These are phyloP conservation scores for Rubroboletus pulcherrimus DNA, from an alignment of 768 basidiomycete genomes.

Conservation along the genomic window DNA sequence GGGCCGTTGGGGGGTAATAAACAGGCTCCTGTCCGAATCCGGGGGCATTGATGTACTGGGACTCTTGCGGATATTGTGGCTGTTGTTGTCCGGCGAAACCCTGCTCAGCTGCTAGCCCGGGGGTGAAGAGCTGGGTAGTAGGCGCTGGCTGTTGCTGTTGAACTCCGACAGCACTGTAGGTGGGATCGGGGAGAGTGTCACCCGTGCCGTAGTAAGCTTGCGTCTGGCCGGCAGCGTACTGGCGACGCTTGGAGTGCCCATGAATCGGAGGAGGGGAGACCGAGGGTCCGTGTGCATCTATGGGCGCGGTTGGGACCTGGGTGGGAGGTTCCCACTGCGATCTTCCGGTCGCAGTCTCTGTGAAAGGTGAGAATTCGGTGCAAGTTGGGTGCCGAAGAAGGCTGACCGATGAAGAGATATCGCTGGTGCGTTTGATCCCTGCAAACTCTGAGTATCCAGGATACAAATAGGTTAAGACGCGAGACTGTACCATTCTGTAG, in stretches of 20 bases:
- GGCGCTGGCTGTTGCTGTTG: constrained; percentile 34
- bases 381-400: constrained; percentile 7
- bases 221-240: constrained; percentile 93
- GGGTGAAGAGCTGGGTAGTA: constrained; percentile 69
- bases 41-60: constrained; percentile 45
- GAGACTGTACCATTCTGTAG: constrained; percentile 76
- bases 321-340: constrained; percentile 88
- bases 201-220: constrained; percentile 76
- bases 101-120: constrained; percentile 69
- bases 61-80: constrained; percentile 42
- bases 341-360: constrained; percentile 80
- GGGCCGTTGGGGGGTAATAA: constrained; percentile 36
- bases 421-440: constrained; percentile 81
- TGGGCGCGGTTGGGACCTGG: constrained; percentile 34
- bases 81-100: constrained; percentile 65
- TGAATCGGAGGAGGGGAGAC: constrained; percentile 43
- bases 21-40: constrained; percentile 42
- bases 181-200: constrained; percentile 42
- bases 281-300: constrained; percentile 39
- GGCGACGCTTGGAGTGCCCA: constrained; percentile 66
- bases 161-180: constrained; percentile 37
- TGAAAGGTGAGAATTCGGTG: constrained; percentile 10
- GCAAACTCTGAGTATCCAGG: constrained; percentile 18
- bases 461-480: not conserved
- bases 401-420: constrained; percentile 86